These are phyloP conservation scores for Colletotrichum cereale DNA, from an alignment of 2,329 filamentous ascomycete genomes.

Conservation along the genomic window DNA sequence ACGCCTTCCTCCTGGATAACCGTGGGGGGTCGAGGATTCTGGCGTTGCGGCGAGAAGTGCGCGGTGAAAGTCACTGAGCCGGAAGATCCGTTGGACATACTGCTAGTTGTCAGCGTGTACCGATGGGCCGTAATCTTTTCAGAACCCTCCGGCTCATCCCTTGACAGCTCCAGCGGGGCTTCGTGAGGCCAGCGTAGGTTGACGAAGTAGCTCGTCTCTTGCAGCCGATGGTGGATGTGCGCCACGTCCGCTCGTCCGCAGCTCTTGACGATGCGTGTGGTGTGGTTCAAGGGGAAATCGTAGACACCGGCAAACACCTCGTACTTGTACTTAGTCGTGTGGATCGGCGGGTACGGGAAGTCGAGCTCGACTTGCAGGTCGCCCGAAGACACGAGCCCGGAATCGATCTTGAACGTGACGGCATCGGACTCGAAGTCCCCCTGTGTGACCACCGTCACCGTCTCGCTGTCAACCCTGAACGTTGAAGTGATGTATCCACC, in stretches of 20 bases:
- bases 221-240: conserved; percentile 53
- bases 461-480: conserved; percentile 49
- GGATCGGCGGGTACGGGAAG: conserved; percentile 57
- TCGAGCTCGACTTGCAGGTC: conserved; percentile 55
- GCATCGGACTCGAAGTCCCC: conserved; percentile 55
- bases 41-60: conserved; percentile 49
- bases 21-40: conserved; percentile 44
- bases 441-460: conserved; percentile 52
- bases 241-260: conserved; percentile 41
- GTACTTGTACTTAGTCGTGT: conserved; percentile 57
- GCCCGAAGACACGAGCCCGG: conserved; percentile 49
- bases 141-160: conserved; percentile 44
- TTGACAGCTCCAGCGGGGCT: conserved; percentile 34
- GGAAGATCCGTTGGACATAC: background rate
- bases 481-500: conserved; percentile 54
- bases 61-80: conserved; percentile 49
- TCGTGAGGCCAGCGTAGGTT: conserved; percentile 51
- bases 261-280: conserved; percentile 45
- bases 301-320: conserved; percentile 58
- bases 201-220: conserved; percentile 54
- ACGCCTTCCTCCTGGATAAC: conserved; percentile 45
- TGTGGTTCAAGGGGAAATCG: conserved; percentile 55
- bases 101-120: conserved; percentile 46
- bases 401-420: conserved; percentile 53
- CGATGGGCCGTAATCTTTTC: conserved; percentile 47